These are phyloP conservation scores for Tilletiaria anomala DNA, from an alignment of 1,284 basidiomycete species.

Conservation along the genomic window DNA sequence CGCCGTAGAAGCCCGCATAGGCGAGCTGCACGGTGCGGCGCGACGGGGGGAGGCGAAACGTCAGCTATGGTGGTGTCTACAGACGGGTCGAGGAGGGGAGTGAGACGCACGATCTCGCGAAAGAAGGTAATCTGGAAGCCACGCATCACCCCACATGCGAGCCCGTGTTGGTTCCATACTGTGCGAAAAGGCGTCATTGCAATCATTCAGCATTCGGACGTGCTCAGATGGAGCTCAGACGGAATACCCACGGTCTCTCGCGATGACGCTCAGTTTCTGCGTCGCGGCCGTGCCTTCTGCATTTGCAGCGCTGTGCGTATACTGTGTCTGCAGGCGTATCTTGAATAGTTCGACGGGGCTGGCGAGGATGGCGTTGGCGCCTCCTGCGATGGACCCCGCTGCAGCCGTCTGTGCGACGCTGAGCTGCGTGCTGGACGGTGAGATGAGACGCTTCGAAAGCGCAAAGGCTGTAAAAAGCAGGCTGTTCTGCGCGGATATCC, in stretches of 20 bases:
- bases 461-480: constrained; percentile 83
- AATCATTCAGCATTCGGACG: too few species aligned
- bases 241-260: too few species aligned
- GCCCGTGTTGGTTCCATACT: constrained; percentile 68
- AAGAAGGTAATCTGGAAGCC: constrained; percentile 87
- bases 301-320: too few species aligned
- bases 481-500: constrained; percentile 92
- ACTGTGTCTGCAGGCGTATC: constrained; percentile 94
- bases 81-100: too few species aligned
- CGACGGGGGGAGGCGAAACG: too few species aligned
- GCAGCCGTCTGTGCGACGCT: constrained; percentile 62
- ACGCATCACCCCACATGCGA: constrained; percentile 76
- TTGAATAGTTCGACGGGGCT: constrained; percentile 59
- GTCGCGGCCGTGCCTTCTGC: constrained; percentile 44
- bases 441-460: constrained; percentile 63
- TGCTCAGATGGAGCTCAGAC: too few species aligned
- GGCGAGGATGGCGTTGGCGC: constrained; percentile 57
- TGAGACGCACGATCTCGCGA: constrained; percentile 81
- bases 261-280: constrained; percentile 60
- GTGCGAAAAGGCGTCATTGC: too few species aligned
- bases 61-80: too few species aligned
- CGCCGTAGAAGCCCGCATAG: constrained; percentile 69
- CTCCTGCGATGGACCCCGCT: constrained; percentile 82
- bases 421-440: constrained; percentile 63
- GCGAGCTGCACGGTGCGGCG: too few species aligned